Evolutionary conservation across 2,329 filamentous ascomycete species (phyloP).

Genomic region (Trichophyton simii): DNA sequence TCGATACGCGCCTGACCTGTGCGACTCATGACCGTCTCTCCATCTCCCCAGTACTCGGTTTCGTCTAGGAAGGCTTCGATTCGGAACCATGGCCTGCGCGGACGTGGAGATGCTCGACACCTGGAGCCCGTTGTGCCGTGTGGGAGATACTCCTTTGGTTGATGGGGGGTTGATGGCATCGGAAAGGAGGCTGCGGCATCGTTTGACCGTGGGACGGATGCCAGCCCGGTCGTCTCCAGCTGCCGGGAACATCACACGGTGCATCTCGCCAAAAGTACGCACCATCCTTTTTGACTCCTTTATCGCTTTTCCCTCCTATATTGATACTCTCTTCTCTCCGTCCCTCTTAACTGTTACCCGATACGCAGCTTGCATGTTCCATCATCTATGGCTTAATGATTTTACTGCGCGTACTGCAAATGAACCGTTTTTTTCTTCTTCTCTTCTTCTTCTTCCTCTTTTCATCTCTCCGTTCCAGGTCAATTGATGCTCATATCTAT

Average conservation of each 20-base stretch:
- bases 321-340: neutral
- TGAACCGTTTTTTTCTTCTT: neutral
- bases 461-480: neutral
- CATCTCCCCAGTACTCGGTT: neutral
- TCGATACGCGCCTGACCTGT: neutral
- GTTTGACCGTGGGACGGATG: neutral
- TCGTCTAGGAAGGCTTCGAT: neutral
- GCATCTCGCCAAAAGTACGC: conserved; percentile 1
- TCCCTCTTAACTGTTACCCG: too few species aligned
- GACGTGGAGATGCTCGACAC: neutral
- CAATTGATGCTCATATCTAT: conserved; percentile 1
- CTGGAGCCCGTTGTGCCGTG: neutral
- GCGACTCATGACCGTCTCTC: conserved; percentile 3
- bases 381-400: neutral
- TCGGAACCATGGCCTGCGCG: neutral
- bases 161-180: neutral
- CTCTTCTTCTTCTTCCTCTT: neutral
- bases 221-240: neutral
- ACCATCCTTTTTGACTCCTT: neutral
- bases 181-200: neutral
- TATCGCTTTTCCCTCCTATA: neutral
- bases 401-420: neutral
- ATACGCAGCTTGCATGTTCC: neutral
- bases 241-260: neutral
- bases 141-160: neutral